Evolutionary conservation across 306 rosid species (phyloP).

Genomic region (Mimosa bimucronata): DNA sequence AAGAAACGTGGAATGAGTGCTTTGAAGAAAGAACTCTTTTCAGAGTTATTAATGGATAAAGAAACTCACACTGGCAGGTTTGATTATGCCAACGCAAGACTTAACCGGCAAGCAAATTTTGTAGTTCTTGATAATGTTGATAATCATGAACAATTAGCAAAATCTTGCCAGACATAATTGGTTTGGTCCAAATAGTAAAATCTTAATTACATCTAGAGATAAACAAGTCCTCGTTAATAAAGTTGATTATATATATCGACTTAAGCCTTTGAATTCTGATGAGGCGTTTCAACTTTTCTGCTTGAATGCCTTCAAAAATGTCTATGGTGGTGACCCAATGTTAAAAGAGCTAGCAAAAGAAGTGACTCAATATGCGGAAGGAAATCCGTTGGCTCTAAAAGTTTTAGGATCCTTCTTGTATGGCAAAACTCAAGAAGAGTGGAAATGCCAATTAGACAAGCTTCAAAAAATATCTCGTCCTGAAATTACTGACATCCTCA

Average conservation of each 20-base stretch:
- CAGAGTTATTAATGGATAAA: background rate
- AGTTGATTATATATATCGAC: background rate
- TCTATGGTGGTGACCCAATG: too few species aligned
- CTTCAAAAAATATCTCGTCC: background rate
- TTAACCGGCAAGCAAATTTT: background rate
- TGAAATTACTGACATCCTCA: background rate
- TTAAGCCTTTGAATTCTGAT: background rate
- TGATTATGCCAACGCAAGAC: background rate
- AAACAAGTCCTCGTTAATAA: background rate
- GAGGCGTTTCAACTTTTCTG: background rate
- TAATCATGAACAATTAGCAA: background rate
- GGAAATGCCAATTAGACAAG: background rate
- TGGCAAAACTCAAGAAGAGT: background rate
- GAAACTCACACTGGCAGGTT: background rate
- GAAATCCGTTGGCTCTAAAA: background rate
- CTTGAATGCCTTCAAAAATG: background rate
- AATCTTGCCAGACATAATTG: background rate
- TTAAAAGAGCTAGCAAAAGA: background rate
- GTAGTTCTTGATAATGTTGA: constrained; percentile 21
- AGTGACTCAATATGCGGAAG: background rate
- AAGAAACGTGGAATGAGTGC: background rate
- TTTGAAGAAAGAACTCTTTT: background rate
- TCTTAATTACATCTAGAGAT: constrained; percentile 2
- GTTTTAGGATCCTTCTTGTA: background rate
- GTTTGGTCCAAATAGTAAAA: background rate